A percentile compares a stretch with the other conserved stretches of the same genome.
Evolutionary conservation across 331 rosid genomes (phyloP).

Genomic region (Malus hybrid): DNA sequence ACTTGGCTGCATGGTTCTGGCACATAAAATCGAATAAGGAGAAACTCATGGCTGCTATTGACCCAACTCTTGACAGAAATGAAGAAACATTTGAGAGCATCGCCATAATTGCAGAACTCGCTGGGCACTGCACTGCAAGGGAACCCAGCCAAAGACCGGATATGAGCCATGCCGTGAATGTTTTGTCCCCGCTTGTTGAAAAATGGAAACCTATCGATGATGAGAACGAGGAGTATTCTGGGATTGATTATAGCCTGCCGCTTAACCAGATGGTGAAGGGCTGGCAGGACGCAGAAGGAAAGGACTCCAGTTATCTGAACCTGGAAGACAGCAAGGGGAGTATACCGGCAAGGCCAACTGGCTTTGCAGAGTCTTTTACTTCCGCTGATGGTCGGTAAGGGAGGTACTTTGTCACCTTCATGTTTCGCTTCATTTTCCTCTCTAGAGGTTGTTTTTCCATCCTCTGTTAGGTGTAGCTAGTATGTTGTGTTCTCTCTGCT

Average conservation of each 20-base stretch:
- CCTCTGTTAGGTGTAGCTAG: slow-evolving; percentile 49
- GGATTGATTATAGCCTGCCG: slow-evolving; percentile 82
- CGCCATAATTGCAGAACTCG: slow-evolving; percentile 58
- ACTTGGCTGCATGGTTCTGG: slow-evolving; percentile 98
- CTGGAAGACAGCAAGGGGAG: slow-evolving; percentile 84
- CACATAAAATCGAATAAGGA: slow-evolving; percentile 72
- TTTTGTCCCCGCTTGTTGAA: slow-evolving; percentile 80
- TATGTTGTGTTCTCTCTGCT: slow-evolving; percentile 20
- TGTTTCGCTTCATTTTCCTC: background rate
- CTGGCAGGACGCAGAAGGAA: slow-evolving; percentile 94
- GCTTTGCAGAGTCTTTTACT: slow-evolving; percentile 74
- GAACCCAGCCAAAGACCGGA: slow-evolving; percentile 90
- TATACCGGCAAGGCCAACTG: slow-evolving; percentile 87
- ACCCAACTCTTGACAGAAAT: slow-evolving; percentile 48
- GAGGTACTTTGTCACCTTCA: slow-evolving; percentile 9
- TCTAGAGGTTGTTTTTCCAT: background rate
- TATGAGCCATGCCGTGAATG: slow-evolving; percentile 88
- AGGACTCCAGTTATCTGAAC: slow-evolving; percentile 55
- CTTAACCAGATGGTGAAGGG: slow-evolving; percentile 96
- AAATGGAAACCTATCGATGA: slow-evolving; percentile 86
- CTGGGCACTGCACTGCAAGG: slow-evolving; percentile 97
- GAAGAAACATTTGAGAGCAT: slow-evolving; percentile 77
- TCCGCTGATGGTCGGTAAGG: slow-evolving; percentile 77
- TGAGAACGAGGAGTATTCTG: slow-evolving; percentile 69
- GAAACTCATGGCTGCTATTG: slow-evolving; percentile 77